Evolutionary conservation across 2,329 filamentous ascomycete genomes (phyloP).

Genomic region (Chlorencoelia australis): DNA sequence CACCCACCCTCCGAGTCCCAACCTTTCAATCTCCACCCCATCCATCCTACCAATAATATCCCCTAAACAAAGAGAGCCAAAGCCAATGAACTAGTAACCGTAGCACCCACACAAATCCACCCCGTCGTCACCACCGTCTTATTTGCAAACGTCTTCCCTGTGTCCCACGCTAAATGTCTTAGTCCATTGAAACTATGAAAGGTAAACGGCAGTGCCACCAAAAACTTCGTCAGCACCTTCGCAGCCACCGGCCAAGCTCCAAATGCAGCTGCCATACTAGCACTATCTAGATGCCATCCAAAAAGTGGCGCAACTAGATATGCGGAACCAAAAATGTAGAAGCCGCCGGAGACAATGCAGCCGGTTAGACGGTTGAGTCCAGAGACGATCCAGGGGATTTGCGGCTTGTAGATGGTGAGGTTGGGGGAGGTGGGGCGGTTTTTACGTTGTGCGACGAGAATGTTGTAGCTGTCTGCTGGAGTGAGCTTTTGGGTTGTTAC

Average conservation of each 20-base stretch:
- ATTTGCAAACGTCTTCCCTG: slow-evolving; percentile 51
- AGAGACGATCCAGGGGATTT: slow-evolving; percentile 59
- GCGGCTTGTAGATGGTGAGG: slow-evolving; percentile 58
- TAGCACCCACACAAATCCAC: slow-evolving; percentile 51
- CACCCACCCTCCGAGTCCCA: no score
- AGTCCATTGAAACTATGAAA: slow-evolving; percentile 62
- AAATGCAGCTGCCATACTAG: slow-evolving; percentile 53
- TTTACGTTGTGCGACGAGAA: slow-evolving; percentile 59
- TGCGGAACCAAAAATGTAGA: slow-evolving; percentile 57
- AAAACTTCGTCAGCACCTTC: slow-evolving; percentile 50
- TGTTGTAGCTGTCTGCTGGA: slow-evolving; percentile 35
- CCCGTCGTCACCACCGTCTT: slow-evolving; percentile 54
- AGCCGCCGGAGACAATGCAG: slow-evolving; percentile 43
- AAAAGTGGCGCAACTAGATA: slow-evolving; percentile 56
- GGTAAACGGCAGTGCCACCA: slow-evolving; percentile 53
- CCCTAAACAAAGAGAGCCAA: slow-evolving; percentile 22
- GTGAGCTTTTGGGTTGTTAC: slow-evolving; percentile 38
- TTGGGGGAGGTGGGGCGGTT: slow-evolving; percentile 60
- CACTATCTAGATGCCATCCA: slow-evolving; percentile 58
- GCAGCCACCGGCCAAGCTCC: slow-evolving; percentile 47
- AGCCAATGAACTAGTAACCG: slow-evolving; percentile 34
- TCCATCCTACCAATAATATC: background rate
- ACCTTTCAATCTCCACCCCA: background rate
- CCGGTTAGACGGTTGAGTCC: slow-evolving; percentile 56
- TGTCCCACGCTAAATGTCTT: slow-evolving; percentile 63